Evolutionary conservation across 73 alveolate species (phyloP), one percentile per base, ranked within the genome.

Genomic region (Paramecium pentaurelia): DNA sequence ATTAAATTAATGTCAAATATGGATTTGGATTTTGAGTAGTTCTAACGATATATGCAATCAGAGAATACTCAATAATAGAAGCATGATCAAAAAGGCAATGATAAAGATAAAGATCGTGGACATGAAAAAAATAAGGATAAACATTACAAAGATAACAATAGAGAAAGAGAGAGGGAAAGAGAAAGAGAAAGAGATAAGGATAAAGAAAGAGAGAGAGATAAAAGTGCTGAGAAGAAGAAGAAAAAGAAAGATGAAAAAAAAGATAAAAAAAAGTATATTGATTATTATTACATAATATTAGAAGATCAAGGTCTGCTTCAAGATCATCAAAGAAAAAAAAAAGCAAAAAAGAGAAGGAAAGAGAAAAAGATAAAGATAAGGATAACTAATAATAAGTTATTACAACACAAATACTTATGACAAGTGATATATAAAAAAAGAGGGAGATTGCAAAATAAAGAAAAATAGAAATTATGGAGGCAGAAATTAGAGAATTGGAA

Each of bases 401-500:
- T 0, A 60, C 77, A 18, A 60, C 77, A 0, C 6, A 60, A 40
- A 28, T 64, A 28, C 28, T 64, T 8, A 64, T 64, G 84, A 64
- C 84, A 64, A 37, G 34, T 38, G 87, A 73, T 38, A 73, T 73
- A 36, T 16, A 73, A 73, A 80, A 80, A 80, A 32, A 80, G 91
- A 80, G 91, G 73, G 91, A 80, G 45, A 27, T 42, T 20, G 91
- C 91, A 2, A 80, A 80, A 47, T 18, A 80, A 44, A 80, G 91
- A 16, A 80, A 44, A 80, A 80, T 80, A 25, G 91, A 80, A 47
- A 80, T 80, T 44, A 80, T 80, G 44, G 91, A 80, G 30, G 71
- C 77, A 44, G 89, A 85, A 45, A 49, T 77, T 5, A 59, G 71
- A 32, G 93, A 94, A 14, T 40, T 92, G 12, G 87, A 45, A 28